Base-by-base conservation (phyloP, 2,329 filamentous ascomycete genomes). In the Dendrostoma leiphaemia region DNA sequence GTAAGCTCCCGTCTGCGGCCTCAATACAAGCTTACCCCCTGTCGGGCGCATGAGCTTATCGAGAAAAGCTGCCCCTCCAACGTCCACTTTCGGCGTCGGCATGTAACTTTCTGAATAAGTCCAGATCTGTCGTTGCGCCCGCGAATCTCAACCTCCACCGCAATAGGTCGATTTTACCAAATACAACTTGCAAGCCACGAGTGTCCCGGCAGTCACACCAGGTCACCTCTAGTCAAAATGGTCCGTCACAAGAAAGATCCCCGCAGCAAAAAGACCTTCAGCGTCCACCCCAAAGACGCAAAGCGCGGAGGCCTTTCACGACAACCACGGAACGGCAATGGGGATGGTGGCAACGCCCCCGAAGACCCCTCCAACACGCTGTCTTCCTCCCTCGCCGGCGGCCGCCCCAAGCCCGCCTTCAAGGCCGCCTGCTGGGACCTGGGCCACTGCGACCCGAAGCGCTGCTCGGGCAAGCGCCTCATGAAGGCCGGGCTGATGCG, bases 401-500 rank as follows among this genome's bases (percentile, higher is more conserved):
- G 56, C 38, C 48, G 56, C 45, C 57, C 65, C 46, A 81, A 64
- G 60, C 85, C 74, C 35, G 66, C 75, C 21, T 97, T 92, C 81
- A 96, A 95, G 74, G 93, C 94, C 46, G 94, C 93, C 56, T 97
- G 93, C 71, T 99, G 94, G 94, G 94, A 99, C 67, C 80, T 99
- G 31, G 93, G 92, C 59, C 94, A 99, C 75, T 99, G 94, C 77
- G 94, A 99, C 67, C 91, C 93, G 8, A 97, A 97, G 72, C 81
- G 93, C 63, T 99, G 94, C 74, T 97, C 92, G 0, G 94, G 94
- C 29, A 99, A 99, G 76, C 86, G 90, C 60, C 81, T 99, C 31
- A 96, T 99, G 82, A 86, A 88, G 60, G 82, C 95, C 52, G 93
- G 93, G 3, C 78, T 97, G 65, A 97, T 99, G 91, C 88, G 94